Conservation (phyloP, 2,329 filamentous ascomycete genomes). For the Chalaropsis thielavioides region DNA sequence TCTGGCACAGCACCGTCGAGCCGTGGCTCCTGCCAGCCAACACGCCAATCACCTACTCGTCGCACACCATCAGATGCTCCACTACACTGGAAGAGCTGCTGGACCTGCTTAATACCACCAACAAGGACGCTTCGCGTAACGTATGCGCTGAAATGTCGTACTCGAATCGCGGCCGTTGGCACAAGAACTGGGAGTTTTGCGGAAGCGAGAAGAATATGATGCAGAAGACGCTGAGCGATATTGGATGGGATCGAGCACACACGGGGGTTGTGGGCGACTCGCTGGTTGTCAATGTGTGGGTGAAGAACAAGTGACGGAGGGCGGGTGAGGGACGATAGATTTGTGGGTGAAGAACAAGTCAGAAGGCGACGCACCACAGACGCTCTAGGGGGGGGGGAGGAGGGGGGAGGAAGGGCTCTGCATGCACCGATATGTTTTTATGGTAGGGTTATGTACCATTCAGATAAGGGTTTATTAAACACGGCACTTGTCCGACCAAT, state of each 20-base stretch:
- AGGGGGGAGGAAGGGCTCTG: too few relatives aligned
- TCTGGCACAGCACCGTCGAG: slow-evolving; percentile 9
- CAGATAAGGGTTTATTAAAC: not conserved
- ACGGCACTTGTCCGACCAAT: not conserved
- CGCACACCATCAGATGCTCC: slow-evolving; percentile 37
- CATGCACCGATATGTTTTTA: too few relatives aligned
- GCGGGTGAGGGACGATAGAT: too few relatives aligned
- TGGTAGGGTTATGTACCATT: not conserved
- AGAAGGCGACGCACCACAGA: too few relatives aligned
- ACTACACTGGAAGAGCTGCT: slow-evolving; percentile 43
- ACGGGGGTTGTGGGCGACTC: slow-evolving; percentile 34
- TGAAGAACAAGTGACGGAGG: slow-evolving; percentile 35
- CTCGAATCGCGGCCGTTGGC: slow-evolving; percentile 44
- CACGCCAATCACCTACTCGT: slow-evolving; percentile 32
- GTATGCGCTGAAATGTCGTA: slow-evolving; percentile 41
- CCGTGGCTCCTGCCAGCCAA: slow-evolving; percentile 39
- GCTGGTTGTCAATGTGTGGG: slow-evolving; percentile 46
- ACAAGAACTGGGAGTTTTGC: slow-evolving; percentile 37
- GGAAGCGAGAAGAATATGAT: slow-evolving; percentile 37
- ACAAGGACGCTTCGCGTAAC: slow-evolving; percentile 38
- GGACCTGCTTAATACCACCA: slow-evolving; percentile 42
- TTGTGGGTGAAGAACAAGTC: too few relatives aligned
- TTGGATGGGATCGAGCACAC: slow-evolving; percentile 42
- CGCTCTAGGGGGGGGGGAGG: too few relatives aligned
- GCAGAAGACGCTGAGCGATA: slow-evolving; percentile 36